Base-by-base conservation (phyloP, 331 rosid genomes). In the Spiraea crenata region DNA sequence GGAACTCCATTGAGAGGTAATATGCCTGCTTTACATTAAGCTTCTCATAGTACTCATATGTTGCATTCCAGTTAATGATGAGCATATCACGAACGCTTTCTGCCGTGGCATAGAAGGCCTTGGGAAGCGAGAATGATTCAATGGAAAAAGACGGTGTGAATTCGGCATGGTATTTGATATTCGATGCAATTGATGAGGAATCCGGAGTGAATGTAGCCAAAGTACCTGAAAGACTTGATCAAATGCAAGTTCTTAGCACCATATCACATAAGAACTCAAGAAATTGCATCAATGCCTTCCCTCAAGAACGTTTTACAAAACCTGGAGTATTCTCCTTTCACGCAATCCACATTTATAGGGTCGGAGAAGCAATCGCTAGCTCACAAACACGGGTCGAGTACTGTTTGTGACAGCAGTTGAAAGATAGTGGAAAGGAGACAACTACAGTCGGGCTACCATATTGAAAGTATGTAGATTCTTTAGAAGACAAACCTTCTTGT, bases 1-100 rank as follows among this genome's bases (percentile, higher is more conserved):
- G 87, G 82, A 84, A 93, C 45, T 93, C 99, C 99, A 93, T 93
- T 17, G 97, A 95, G 80, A 95, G 87, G 82, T 89, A 91, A 82
- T 91, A 95, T 69, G 99, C 96, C 82, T 89, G 95, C 86, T 93
- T 95, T 66, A 79, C 92, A 75, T 91, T 86, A 82, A 83, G 57
- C 67, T 59, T 87, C 63, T 89, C 97, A 65, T 85, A 73, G 78
- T 82, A 85, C 74, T 89, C 91, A 81, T 89, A 87, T 40, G 97
- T 91, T 39, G 83, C 82, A 69, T 95, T 95, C 96, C 93, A 89
- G 82, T 83, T 91, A 70, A 83, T 88, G 70, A 95, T 63, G 62
- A 91, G 96, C 71, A 88, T 65, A 75, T 95, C 95, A 13, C 90
- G 95, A 64, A 87, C 96, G 82, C 93, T 89, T 73, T 89, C 91